These are phyloP conservation scores for Globisporangium middletonii DNA, from an alignment of 352 stramenopile species.

Conservation along the genomic window DNA sequence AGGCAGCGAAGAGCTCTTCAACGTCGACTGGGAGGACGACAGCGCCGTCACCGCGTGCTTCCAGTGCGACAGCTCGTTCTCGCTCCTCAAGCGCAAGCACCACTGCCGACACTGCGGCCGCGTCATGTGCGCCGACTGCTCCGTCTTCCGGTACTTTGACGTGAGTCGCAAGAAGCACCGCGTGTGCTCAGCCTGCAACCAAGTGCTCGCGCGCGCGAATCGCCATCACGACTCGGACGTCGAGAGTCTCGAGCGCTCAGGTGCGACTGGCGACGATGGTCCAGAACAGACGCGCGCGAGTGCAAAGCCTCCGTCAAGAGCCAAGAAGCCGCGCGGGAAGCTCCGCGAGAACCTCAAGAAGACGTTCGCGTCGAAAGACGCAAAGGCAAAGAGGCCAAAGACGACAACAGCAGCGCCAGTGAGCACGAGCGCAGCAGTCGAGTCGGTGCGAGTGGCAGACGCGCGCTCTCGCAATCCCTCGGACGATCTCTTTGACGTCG, in stretches of 20 bases:
- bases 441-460: not conserved
- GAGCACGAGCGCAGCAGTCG: not conserved
- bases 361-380: conserved; percentile 13
- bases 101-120: conserved; percentile 66
- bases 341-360: conserved; percentile 14
- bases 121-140: conserved; percentile 77
- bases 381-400: conserved; percentile 4
- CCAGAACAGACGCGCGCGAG: not conserved
- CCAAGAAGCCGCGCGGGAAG: conserved; percentile 4
- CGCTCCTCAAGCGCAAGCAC: conserved; percentile 64
- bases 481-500: conserved; percentile 36
- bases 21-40: conserved; percentile 60
- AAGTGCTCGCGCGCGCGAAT: conserved; percentile 16
- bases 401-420: not conserved
- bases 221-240: conserved; percentile 3
- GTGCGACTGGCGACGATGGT: not conserved
- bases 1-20: conserved; percentile 55
- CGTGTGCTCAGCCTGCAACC: conserved; percentile 45
- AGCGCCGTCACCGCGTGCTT: conserved; percentile 32
- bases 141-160: conserved; percentile 55
- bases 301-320: conserved; percentile 1
- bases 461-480: not conserved
- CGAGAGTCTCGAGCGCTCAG: conserved; percentile 4
- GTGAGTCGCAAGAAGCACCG: conserved; percentile 57
- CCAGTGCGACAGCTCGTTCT: conserved; percentile 56